A percentile compares a stretch with the other conserved stretches of the same genome.
Evolutionary conservation across 192 early-diverging fungal species (phyloP).

Genomic region (Entomortierella beljakovae): DNA sequence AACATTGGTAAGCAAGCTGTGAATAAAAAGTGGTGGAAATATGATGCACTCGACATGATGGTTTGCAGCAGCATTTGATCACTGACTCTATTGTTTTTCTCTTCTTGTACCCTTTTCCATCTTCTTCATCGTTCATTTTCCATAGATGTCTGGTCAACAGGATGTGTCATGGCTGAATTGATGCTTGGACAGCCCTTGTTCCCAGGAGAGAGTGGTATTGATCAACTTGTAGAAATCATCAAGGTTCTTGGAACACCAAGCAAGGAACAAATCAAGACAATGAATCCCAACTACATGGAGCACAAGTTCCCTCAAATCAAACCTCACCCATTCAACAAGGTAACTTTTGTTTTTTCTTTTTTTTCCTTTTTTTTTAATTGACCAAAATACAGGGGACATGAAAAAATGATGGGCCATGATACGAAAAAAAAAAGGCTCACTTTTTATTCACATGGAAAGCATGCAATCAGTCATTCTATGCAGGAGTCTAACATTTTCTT

Average conservation of each 20-base stretch:
- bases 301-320: conserved; percentile 99
- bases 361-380: too few relatives aligned
- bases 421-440: neutral
- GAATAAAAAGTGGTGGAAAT: neutral
- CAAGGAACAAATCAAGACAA: conserved; percentile 93
- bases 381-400: too few relatives aligned
- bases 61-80: too few relatives aligned
- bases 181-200: conserved; percentile 95
- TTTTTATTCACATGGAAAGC: neutral
- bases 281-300: conserved; percentile 99
- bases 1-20: conserved; percentile 64
- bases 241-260: conserved; percentile 99
- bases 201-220: conserved; percentile 97
- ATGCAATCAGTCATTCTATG: too few relatives aligned
- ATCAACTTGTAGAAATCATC: conserved; percentile 99
- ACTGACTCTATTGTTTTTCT: too few relatives aligned
- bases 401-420: neutral
- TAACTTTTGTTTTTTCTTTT: neutral
- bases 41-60: too few relatives aligned
- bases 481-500: neutral
- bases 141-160: conserved; percentile 93
- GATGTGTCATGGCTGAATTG: conserved; percentile 97
- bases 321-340: conserved; percentile 87
- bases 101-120: neutral
- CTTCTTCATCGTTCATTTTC: neutral